Conservation (phyloP, 2,329 filamentous ascomycete species). For the Tolypocladium paradoxum region DNA sequence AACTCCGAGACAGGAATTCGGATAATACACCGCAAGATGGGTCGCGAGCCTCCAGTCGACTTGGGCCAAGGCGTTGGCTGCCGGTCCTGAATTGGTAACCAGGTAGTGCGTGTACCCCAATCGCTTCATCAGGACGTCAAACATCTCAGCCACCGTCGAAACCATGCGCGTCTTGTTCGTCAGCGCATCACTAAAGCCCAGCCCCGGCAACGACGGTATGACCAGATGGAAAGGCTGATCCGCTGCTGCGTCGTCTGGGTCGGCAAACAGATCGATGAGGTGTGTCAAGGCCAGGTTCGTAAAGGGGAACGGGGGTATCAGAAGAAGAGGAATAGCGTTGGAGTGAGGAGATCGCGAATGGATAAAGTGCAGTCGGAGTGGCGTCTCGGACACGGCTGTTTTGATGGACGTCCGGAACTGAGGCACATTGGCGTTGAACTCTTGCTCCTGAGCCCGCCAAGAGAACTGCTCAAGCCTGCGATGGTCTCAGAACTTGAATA, state of each 20-base stretch:
- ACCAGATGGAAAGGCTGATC: slow-evolving; percentile 54
- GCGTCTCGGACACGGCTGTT: slow-evolving; percentile 25
- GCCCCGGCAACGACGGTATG: slow-evolving; percentile 52
- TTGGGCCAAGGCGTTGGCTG: slow-evolving; percentile 30
- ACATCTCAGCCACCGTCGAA: slow-evolving; percentile 40
- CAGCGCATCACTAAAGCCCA: slow-evolving; percentile 57
- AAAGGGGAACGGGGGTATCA: slow-evolving; percentile 56
- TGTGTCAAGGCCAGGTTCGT: slow-evolving; percentile 50
- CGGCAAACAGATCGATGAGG: slow-evolving; percentile 41
- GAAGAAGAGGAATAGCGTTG: slow-evolving; percentile 50
- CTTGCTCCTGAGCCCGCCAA: slow-evolving; percentile 49
- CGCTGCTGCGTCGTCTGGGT: slow-evolving; percentile 34
- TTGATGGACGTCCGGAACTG: slow-evolving; percentile 51
- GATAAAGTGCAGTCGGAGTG: slow-evolving; percentile 52
- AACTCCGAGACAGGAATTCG: slow-evolving; percentile 43
- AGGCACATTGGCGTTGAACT: slow-evolving; percentile 47
- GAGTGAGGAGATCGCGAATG: slow-evolving; percentile 43
- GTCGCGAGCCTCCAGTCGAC: slow-evolving; percentile 42
- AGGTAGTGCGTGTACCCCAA: slow-evolving; percentile 50
- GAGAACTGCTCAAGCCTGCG: slow-evolving; percentile 54
- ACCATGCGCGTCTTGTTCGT: slow-evolving; percentile 37
- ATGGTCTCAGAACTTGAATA: background rate
- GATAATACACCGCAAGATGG: slow-evolving; percentile 35
- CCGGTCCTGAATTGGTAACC: slow-evolving; percentile 41
- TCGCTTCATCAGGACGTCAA: slow-evolving; percentile 48